Evolutionary conservation across 352 stramenopile genomes (phyloP).

Genomic region (Phytopythium montanum): DNA sequence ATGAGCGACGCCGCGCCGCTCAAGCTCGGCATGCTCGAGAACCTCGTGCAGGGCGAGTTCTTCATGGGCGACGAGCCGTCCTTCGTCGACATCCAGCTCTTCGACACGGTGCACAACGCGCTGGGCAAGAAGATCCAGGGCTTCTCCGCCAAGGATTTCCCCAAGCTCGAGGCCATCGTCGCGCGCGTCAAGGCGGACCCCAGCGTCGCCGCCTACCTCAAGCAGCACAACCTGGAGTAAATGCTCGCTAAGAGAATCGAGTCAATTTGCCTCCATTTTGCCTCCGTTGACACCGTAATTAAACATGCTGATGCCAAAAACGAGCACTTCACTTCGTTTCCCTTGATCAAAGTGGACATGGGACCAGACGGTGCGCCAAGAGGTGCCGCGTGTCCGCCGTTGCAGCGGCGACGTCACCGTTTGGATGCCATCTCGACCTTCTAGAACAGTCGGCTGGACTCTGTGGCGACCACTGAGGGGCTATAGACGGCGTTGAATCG

Average conservation of each 20-base stretch:
- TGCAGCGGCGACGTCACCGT: not conserved
- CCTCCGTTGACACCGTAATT: too few relatives aligned
- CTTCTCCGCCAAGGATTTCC: conserved; percentile 25
- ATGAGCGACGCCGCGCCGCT: conserved; percentile 23
- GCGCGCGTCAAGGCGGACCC: conserved; percentile 27
- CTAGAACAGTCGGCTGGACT: not conserved
- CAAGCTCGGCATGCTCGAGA: conserved; percentile 25
- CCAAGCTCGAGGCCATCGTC: conserved; percentile 33
- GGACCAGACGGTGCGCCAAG: not conserved
- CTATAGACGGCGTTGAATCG: not conserved
- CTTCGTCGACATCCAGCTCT: conserved; percentile 38
- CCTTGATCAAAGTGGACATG: not conserved
- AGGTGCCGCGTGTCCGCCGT: not conserved
- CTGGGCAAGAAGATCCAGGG: conserved; percentile 18
- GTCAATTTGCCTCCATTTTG: too few relatives aligned
- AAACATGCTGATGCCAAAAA: too few relatives aligned
- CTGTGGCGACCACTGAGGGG: too few relatives aligned
- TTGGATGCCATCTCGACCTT: not conserved
- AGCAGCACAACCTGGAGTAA: conserved; percentile 16
- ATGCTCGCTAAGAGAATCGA: too few relatives aligned
- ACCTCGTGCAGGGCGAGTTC: conserved; percentile 28
- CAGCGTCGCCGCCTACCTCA: conserved; percentile 27
- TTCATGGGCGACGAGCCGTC: conserved; percentile 32
- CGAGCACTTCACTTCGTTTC: not conserved
- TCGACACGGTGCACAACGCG: conserved; percentile 34